These are phyloP conservation scores for Zoysia japonica DNA, from an alignment of 176 grass and related monocot species.

Conservation along the genomic window DNA sequence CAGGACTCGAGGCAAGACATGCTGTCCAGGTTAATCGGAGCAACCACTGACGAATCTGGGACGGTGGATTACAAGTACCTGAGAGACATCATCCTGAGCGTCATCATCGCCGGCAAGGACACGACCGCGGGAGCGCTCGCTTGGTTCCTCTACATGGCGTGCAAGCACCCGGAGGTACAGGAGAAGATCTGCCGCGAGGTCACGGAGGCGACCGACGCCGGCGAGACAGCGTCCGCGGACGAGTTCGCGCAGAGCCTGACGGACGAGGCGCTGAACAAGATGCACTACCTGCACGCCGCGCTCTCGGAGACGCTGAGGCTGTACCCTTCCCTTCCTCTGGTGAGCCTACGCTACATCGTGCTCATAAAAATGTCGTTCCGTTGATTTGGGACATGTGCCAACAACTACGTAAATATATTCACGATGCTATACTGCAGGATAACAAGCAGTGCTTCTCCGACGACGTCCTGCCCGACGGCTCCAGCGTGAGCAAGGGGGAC, in stretches of 20 bases:
- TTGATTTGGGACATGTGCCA: not conserved
- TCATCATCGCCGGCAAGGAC: constrained; percentile 70
- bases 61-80: constrained; percentile 53
- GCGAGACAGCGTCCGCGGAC: constrained; percentile 18
- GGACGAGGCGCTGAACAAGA: constrained; percentile 65
- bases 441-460: constrained; percentile 66
- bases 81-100: constrained; percentile 63
- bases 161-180: constrained; percentile 59
- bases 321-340: constrained; percentile 59
- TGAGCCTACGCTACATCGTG: constrained; percentile 3
- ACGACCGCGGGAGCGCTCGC: constrained; percentile 49
- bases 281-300: constrained; percentile 66
- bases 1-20: constrained; percentile 46
- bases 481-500: constrained; percentile 49
- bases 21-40: constrained; percentile 49
- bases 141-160: constrained; percentile 77
- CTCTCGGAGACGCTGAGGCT: constrained; percentile 64
- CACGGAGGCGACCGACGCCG: not conserved
- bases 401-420: not conserved
- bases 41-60: constrained; percentile 20
- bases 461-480: constrained; percentile 55
- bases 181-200: constrained; percentile 53
- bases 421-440: constrained; percentile 34
- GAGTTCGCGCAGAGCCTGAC: constrained; percentile 53
- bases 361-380: not conserved